Base-by-base conservation (phyloP, 2,329 filamentous ascomycete species). In the Colletotrichum sp. region DNA sequence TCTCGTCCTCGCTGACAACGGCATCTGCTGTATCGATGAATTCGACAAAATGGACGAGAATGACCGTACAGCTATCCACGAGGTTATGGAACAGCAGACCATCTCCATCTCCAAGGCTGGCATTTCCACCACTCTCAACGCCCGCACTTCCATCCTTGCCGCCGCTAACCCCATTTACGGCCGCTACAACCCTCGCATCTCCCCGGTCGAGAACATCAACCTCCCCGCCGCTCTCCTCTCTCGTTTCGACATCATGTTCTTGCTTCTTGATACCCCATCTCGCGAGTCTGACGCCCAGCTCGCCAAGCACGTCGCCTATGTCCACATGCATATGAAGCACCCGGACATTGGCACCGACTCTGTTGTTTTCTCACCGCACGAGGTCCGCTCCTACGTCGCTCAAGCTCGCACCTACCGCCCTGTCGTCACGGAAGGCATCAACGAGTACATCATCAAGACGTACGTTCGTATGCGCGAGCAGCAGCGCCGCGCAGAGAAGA, bases 151-250 rank as follows among this genome's bases (percentile, higher is more conserved):
- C 0, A 98, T 99, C 81, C 91, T 99, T 18, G 96, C 97, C 21
- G 97, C 97, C 24, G 97, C 97, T 79, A 99, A 99, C 87, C 97
- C 97, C 73, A 91, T 99, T 56, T 99, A 99, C 82, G 97, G 97
- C 78, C 95, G 97, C 77, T 99, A 99, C 89, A 99, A 99, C 87
- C 97, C 97, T 72, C 95, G 96, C 78, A 94, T 99, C 80, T 98
- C 96, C 1, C 97, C 97, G 1, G 96, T 99, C 30, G 97, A 99
- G 85, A 99, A 99, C 85, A 99, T 99, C 87, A 99, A 99, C 85
- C 93, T 99, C 55, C 97, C 97, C n/a, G 97, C 97, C 21, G 97
- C 97, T 24, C 92, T 99, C 24, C 91, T 99, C 70, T 98, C 96
- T 75, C 95, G 97, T 91, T 99, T 99, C 86, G 97, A 99, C 84